These are phyloP conservation scores for Schwanniomyces vanrijiae DNA, from an alignment of 805 yeast species.

Conservation along the genomic window DNA sequence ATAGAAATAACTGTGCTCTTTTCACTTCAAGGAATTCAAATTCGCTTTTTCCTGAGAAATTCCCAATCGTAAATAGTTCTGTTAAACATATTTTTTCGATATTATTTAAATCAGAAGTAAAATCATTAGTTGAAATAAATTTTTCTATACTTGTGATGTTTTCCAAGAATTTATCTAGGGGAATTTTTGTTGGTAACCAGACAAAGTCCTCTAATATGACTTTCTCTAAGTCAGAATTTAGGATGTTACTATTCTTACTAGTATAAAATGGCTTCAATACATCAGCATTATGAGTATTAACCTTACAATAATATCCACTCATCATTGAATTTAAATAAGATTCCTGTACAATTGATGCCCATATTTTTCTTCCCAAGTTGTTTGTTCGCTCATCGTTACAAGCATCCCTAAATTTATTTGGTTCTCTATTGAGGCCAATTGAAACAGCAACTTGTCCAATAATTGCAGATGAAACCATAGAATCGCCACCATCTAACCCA, in stretches of 20 bases:
- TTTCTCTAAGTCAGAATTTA: slow-evolving; percentile 13
- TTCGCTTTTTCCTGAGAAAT: background rate
- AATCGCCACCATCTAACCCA: slow-evolving; percentile 53
- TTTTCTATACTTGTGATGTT: slow-evolving; percentile 14
- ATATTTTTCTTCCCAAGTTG: slow-evolving; percentile 21
- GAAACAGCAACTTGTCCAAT: slow-evolving; percentile 61
- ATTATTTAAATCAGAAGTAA: slow-evolving; percentile 5
- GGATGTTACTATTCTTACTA: slow-evolving; percentile 14
- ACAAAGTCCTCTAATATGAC: slow-evolving; percentile 8
- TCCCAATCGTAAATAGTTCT: slow-evolving; percentile 1
- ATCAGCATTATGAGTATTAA: slow-evolving; percentile 10
- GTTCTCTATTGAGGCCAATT: slow-evolving; percentile 64
- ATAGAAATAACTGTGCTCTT: slow-evolving; percentile 11
- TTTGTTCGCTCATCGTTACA: slow-evolving; percentile 15
- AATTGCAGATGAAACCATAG: slow-evolving; percentile 51
- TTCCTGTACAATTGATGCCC: slow-evolving; percentile 16
- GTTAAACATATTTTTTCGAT: slow-evolving; percentile 8
- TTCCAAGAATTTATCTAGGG: slow-evolving; percentile 11
- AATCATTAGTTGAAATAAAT: slow-evolving; percentile 9
- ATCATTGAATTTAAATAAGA: slow-evolving; percentile 24
- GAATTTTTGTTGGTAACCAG: slow-evolving; percentile 9
- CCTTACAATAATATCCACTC: slow-evolving; percentile 17
- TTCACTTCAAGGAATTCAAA: slow-evolving; percentile 5
- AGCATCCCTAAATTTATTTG: slow-evolving; percentile 33
- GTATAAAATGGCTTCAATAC: slow-evolving; percentile 14